phyloP scores from a whole-genome alignment of 306 rosid genomes.

The Lithocarpus polystachyus region DNA sequence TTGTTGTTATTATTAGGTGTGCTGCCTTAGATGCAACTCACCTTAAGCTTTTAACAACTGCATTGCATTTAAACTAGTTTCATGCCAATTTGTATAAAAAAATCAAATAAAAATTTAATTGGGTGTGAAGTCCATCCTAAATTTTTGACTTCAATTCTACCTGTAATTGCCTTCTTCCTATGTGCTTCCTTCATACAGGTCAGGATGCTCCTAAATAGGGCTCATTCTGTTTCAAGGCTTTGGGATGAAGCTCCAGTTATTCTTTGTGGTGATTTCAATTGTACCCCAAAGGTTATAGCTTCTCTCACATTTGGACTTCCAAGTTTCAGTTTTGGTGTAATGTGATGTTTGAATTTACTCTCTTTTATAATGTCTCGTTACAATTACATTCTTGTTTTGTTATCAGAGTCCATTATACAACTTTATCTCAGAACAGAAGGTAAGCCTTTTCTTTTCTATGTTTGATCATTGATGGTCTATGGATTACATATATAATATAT shows the following conservation, averaged over 20 bases:
- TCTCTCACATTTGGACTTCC: slow-evolving; percentile 20
- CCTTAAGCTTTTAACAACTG: not conserved
- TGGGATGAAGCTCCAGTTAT: slow-evolving; percentile 89
- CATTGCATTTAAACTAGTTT: not conserved
- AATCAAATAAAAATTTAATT: not conserved
- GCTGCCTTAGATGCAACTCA: not conserved
- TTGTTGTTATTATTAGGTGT: not conserved
- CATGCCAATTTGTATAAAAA: not conserved
- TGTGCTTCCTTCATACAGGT: slow-evolving; percentile 54
- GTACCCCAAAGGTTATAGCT: slow-evolving; percentile 79
- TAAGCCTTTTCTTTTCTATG: slow-evolving; percentile 20
- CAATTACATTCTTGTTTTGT: slow-evolving; percentile 19
- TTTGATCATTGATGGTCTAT: slow-evolving; percentile 18
- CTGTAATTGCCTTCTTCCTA: slow-evolving; percentile 16
- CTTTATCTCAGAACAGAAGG: slow-evolving; percentile 82
- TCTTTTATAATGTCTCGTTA: slow-evolving; percentile 7
- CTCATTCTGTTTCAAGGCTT: slow-evolving; percentile 64
- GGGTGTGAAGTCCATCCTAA: not conserved
- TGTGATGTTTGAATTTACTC: not conserved
- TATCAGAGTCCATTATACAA: slow-evolving; percentile 88
- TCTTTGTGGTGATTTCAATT: slow-evolving; percentile 94
- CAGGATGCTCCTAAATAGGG: slow-evolving; percentile 74
- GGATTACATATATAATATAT: slow-evolving; percentile 18
- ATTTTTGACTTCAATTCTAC: slow-evolving; percentile 9
- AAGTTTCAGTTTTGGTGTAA: not conserved